phyloP scores from a whole-genome alignment of 1,284 basidiomycete genomes.

The Irpex sp. region DNA sequence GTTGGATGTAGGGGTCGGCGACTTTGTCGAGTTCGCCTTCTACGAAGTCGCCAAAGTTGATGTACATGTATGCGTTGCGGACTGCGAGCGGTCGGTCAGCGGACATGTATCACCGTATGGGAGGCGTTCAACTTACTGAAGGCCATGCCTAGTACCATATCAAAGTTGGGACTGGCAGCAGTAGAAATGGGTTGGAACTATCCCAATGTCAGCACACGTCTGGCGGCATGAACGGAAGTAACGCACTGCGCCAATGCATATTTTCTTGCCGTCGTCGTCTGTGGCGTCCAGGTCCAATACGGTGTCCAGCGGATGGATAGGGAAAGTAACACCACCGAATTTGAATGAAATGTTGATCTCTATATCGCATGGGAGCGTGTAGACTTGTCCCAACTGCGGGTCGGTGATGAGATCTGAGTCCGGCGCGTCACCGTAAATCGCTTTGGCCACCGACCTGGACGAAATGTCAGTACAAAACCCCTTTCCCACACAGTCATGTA shows the following conservation, averaged over 20 bases:
- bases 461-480: background rate
- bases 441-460: conserved; percentile 45
- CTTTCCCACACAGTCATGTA: conserved; percentile 3
- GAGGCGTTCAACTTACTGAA: conserved; percentile 50
- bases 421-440: conserved; percentile 50
- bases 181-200: conserved; percentile 69
- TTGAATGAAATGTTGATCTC: conserved; percentile 62
- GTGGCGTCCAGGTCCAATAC: conserved; percentile 24
- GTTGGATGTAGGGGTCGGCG: conserved; percentile 54
- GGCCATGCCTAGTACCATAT: conserved; percentile 78
- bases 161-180: conserved; percentile 35
- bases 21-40: conserved; percentile 29
- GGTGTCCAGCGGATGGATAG: conserved; percentile 62
- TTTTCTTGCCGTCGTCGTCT: conserved; percentile 19
- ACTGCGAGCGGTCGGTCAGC: conserved; percentile 38
- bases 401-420: conserved; percentile 46
- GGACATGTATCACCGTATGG: background rate
- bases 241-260: conserved; percentile 24
- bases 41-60: conserved; percentile 60
- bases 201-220: background rate
- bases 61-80: conserved; percentile 62
- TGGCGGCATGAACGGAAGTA: background rate
- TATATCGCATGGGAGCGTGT: conserved; percentile 54
- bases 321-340: conserved; percentile 48
- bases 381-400: conserved; percentile 40